Conservation (phyloP, 139 green algal genomes). For the Penium margaritaceum region DNA sequence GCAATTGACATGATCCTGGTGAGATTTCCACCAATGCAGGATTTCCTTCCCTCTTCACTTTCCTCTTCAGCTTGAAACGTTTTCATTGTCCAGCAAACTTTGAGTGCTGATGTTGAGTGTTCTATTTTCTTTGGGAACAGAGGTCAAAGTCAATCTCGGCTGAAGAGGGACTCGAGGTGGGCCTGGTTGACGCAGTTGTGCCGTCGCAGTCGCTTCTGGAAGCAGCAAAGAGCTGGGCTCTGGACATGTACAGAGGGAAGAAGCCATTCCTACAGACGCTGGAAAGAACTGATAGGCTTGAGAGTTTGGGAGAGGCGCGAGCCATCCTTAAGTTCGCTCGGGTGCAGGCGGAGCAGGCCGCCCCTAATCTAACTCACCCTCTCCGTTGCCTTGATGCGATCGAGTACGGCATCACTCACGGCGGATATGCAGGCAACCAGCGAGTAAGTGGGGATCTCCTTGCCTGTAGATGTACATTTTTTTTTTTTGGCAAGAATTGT, state of each 20-base stretch:
- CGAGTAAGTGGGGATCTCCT: conserved; percentile 40
- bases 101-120: too few relatives aligned
- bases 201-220: conserved; percentile 58
- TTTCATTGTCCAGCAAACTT: not conserved
- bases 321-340: conserved; percentile 74
- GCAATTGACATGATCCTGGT: conserved; percentile 87
- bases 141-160: conserved; percentile 62
- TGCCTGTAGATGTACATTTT: not conserved
- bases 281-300: conserved; percentile 64
- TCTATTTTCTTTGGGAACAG: conserved; percentile 9
- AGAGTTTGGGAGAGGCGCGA: conserved; percentile 65
- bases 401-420: conserved; percentile 66
- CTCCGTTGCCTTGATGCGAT: conserved; percentile 88
- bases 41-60: not conserved
- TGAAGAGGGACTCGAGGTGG: conserved; percentile 60
- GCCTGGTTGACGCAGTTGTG: conserved; percentile 82
- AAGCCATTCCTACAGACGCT: conserved; percentile 49
- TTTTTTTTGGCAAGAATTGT: not conserved
- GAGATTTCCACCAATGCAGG: conserved; percentile 68
- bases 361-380: conserved; percentile 67
- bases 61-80: not conserved
- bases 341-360: conserved; percentile 48
- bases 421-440: conserved; percentile 69
- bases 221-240: conserved; percentile 56
- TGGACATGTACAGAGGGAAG: conserved; percentile 70